Conservation (phyloP, 768 basidiomycete genomes). For the Strobilomyces confusus region DNA sequence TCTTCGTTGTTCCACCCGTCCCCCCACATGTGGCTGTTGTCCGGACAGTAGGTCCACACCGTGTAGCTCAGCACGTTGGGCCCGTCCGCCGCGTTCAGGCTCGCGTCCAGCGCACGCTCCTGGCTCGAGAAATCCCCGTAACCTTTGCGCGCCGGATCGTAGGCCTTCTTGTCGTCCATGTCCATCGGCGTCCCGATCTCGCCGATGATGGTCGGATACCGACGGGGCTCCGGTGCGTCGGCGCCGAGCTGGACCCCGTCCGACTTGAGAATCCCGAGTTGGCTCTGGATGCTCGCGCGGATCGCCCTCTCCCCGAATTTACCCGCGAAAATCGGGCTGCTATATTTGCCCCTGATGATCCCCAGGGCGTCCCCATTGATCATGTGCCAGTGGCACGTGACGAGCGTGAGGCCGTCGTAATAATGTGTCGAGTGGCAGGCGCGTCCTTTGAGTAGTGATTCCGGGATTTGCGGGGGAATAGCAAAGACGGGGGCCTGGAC, state of each 20-base stretch:
- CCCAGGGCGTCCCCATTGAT: conserved; percentile 96
- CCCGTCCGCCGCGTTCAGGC: conserved; percentile 75
- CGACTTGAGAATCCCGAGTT: conserved; percentile 72
- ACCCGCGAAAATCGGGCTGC: conserved; percentile 61
- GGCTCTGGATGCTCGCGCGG: conserved; percentile 73
- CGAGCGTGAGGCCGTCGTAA: conserved; percentile 90
- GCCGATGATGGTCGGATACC: conserved; percentile 87
- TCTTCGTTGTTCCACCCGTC: conserved; percentile 98
- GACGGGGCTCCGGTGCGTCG: conserved; percentile 3
- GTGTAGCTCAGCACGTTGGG: conserved; percentile 73
- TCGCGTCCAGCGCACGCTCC: conserved; percentile 84
- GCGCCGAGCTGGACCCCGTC: conserved; percentile 65
- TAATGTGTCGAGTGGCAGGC: conserved; percentile 80
- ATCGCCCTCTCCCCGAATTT: conserved; percentile 83
- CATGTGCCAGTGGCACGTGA: conserved; percentile 93
- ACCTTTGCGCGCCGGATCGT: conserved; percentile 43
- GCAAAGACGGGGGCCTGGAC: conserved; percentile 90
- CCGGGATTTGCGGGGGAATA: conserved; percentile 59
- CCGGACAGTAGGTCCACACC: conserved; percentile 84
- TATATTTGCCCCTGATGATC: conserved; percentile 80
- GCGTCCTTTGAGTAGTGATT: conserved; percentile 58
- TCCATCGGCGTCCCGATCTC: conserved; percentile 96
- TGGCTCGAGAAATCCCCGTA: conserved; percentile 79
- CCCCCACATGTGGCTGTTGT: conserved; percentile 84
- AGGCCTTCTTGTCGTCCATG: conserved; percentile 83